A percentile compares a stretch with the other conserved stretches of the same genome.
phyloP scores from a whole-genome alignment of 768 basidiomycete genomes.

The Tricholoma flavovirens region DNA sequence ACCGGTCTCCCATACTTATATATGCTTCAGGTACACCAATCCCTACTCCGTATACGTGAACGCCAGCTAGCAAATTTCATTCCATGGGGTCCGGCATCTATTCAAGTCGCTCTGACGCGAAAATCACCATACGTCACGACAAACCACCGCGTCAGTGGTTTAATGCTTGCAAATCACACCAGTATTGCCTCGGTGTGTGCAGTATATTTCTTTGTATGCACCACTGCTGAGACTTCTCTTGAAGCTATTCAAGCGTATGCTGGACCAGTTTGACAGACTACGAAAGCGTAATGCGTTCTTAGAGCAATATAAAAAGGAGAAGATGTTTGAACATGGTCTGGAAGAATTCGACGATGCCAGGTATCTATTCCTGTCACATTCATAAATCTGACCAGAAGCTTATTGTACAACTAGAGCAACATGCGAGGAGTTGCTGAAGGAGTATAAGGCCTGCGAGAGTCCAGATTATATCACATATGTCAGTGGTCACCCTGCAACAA shows the following conservation, averaged over 20 bases:
- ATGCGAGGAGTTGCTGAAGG: conserved; percentile 82
- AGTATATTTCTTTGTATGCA: conserved; percentile 3
- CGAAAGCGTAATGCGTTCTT: conserved; percentile 88
- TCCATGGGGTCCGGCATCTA: conserved; percentile 98
- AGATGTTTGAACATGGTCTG: conserved; percentile 87
- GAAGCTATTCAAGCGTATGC: conserved; percentile 91
- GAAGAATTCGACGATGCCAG: conserved; percentile 98
- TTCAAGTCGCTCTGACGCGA: conserved; percentile 93
- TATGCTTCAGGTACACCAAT: conserved; percentile 81
- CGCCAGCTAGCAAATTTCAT: conserved; percentile 96
- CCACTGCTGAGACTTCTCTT: conserved; percentile 2
- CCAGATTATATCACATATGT: conserved; percentile 91
- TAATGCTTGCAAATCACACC: conserved; percentile 99
- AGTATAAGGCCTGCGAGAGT: conserved; percentile 95
- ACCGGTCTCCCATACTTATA: neutral
- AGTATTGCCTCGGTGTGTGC: conserved; percentile 84
- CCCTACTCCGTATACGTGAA: conserved; percentile 92
- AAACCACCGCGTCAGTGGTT: conserved; percentile 91
- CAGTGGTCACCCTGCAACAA: conserved; percentile 21
- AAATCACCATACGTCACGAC: conserved; percentile 84
- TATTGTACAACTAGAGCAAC: conserved; percentile 50
- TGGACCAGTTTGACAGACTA: conserved; percentile 90
- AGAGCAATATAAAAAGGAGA: conserved; percentile 97
- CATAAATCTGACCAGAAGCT: neutral
- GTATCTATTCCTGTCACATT: conserved; percentile 30